These are phyloP conservation scores for Arctium lappa DNA, from an alignment of 129 eudicot species.

Conservation along the genomic window DNA sequence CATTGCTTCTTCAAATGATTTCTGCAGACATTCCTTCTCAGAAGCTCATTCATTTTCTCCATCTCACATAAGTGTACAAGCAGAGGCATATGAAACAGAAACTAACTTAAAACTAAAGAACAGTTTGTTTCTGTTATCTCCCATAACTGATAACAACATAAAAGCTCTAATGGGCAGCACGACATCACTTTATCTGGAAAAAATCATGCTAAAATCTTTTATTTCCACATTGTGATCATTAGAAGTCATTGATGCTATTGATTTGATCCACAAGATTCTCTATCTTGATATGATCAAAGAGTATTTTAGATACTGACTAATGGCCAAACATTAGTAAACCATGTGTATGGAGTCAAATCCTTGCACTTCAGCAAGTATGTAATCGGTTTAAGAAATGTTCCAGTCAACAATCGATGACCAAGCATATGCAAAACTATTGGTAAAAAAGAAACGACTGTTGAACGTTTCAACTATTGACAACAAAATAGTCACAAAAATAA, in stretches of 20 bases:
- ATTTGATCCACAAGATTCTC: too few species aligned
- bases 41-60: neutral
- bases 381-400: too few species aligned
- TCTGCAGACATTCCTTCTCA: constrained; percentile 16
- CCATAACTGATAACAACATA: neutral
- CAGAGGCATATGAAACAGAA: neutral
- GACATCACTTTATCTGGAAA: neutral
- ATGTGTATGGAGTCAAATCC: too few species aligned
- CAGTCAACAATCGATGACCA: neutral
- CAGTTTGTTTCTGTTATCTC: neutral
- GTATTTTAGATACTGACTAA: too few species aligned
- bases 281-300: too few species aligned
- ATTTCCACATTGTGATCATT: neutral
- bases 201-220: neutral
- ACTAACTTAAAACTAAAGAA: neutral
- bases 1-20: constrained; percentile 42
- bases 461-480: neutral
- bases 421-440: neutral
- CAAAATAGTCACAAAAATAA: neutral
- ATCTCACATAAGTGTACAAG: neutral
- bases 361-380: too few species aligned
- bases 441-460: neutral
- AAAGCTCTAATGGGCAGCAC: neutral
- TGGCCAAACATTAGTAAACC: too few species aligned
- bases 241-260: too few species aligned